Conservation (phyloP, 148 eudicot genomes). For the Rhododendron ovatum region DNA sequence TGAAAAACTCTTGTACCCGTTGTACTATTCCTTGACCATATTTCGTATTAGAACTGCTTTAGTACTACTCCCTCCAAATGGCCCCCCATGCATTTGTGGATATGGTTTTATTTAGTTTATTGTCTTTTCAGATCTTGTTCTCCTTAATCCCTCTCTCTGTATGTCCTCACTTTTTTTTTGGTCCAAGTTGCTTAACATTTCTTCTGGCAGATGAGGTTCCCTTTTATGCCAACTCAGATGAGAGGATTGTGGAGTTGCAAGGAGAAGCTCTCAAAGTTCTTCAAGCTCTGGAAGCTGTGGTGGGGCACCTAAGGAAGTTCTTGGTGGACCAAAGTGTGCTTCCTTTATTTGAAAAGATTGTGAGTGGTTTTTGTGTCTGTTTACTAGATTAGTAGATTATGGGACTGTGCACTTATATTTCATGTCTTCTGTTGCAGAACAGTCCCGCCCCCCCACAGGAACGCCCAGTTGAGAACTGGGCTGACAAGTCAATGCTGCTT, state of each 20-base stretch:
- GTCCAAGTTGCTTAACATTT: neutral
- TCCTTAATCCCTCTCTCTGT: neutral
- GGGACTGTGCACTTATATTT: neutral
- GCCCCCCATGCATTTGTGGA: neutral
- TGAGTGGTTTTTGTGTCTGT: conserved; percentile 31
- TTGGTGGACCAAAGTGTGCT: conserved; percentile 85
- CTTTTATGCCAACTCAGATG: conserved; percentile 62
- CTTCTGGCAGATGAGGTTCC: conserved; percentile 56
- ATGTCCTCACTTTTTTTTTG: neutral
- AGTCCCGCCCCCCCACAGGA: conserved; percentile 34
- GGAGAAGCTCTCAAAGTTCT: conserved; percentile 89
- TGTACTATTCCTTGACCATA: neutral
- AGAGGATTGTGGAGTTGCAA: conserved; percentile 81
- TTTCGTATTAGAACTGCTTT: neutral
- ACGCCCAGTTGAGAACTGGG: conserved; percentile 39
- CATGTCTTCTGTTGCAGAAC: conserved; percentile 20
- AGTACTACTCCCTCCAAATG: neutral
- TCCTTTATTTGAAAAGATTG: conserved; percentile 77
- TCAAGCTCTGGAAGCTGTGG: conserved; percentile 70
- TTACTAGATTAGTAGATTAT: neutral
- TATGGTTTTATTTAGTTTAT: neutral
- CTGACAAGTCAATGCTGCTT: conserved; percentile 38
- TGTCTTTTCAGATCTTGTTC: neutral
- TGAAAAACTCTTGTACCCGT: neutral
- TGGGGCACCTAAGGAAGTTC: conserved; percentile 84